A percentile compares a stretch with the other conserved stretches of the same genome.
Conservation (phyloP, 2,329 filamentous ascomycete genomes). For the Coniella lustricola region DNA sequence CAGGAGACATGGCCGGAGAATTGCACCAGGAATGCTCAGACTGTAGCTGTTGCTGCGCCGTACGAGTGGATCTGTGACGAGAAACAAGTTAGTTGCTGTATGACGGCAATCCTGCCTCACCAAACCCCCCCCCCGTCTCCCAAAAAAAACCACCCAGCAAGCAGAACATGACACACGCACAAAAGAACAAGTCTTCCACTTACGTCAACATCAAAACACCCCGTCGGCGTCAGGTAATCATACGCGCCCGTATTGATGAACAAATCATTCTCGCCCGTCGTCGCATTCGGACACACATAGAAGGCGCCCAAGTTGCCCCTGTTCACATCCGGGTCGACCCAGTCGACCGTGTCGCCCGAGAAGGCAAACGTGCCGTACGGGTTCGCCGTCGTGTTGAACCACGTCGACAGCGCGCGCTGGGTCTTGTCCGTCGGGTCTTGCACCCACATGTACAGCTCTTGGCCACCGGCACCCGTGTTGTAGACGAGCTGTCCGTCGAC, state of each 20-base stretch:
- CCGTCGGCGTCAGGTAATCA: slow-evolving; percentile 44
- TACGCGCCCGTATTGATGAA: slow-evolving; percentile 52
- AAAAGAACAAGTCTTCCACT: neutral
- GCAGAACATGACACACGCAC: neutral
- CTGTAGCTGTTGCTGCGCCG: slow-evolving; percentile 12
- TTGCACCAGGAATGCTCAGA: neutral
- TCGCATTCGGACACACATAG: slow-evolving; percentile 37
- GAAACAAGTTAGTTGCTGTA: neutral
- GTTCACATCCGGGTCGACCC: slow-evolving; percentile 37
- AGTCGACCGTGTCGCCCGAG: slow-evolving; percentile 46
- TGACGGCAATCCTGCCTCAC: slow-evolving; percentile 3
- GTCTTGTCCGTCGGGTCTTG: slow-evolving; percentile 34
- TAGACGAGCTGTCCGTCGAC: slow-evolving; percentile 44
- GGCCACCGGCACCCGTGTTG: slow-evolving; percentile 27
- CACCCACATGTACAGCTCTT: slow-evolving; percentile 35
- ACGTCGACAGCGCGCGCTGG: slow-evolving; percentile 38
- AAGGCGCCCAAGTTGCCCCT: slow-evolving; percentile 47
- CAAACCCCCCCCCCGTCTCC: too few relatives aligned
- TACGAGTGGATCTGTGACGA: slow-evolving; percentile 14
- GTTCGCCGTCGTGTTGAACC: slow-evolving; percentile 40
- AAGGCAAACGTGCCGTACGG: slow-evolving; percentile 46
- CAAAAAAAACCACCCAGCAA: too few relatives aligned
- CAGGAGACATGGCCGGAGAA: neutral
- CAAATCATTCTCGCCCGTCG: slow-evolving; percentile 30
- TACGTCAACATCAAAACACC: slow-evolving; percentile 30